Evolutionary conservation across 2,329 filamentous ascomycete genomes (phyloP), one percentile per base, ranked within the genome.

Genomic region (Penicillium sp.): DNA sequence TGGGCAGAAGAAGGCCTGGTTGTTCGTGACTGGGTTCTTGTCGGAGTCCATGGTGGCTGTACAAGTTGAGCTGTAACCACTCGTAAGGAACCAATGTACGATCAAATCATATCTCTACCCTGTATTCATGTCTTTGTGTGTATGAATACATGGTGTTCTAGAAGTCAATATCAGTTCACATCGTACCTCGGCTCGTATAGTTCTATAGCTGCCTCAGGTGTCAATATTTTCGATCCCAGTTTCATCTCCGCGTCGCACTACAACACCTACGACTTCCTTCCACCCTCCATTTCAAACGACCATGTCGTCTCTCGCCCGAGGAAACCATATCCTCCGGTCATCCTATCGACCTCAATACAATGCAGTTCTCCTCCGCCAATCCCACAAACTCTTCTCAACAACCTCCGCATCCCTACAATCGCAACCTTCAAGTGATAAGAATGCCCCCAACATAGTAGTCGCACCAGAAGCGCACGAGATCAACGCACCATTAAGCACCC

Each of bases 401-500:
- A 56, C 59, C 57, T 62, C 55, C 29, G 49, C 58, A 45, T 52
- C 59, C 57, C 52, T 61, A 47, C 46, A 44, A 45, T 14, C 35
- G 44, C 29, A 29, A 61, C 65, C 33, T 54, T 57, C 45, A 45
- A 63, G 24, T 43, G 53, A 45, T 39, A 39, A 39, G 10, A 39
- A 39, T 10, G 16, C 35, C 19, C 22, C n/a, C 39, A 27, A n/a
- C 55, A 56, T 42, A 29, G 54, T 59, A 27, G 37, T 42, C 52
- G 55, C 53, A 7, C 59, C 64, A 45, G 37, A 54, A 11, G 29
- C 48, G 22, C 35, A 72, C 52, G 64, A 71, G 54, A 69, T 92
- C 65, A 96, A 96, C 76, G 88, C 90, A 0, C 90, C 91, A 0
- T 68, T 78, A 10, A 85, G 86, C 47, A 95, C 91, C 0, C 87